These are phyloP conservation scores for Pseudotulostoma volvatum DNA, from an alignment of 495 filamentous ascomycete species.

Conservation along the genomic window DNA sequence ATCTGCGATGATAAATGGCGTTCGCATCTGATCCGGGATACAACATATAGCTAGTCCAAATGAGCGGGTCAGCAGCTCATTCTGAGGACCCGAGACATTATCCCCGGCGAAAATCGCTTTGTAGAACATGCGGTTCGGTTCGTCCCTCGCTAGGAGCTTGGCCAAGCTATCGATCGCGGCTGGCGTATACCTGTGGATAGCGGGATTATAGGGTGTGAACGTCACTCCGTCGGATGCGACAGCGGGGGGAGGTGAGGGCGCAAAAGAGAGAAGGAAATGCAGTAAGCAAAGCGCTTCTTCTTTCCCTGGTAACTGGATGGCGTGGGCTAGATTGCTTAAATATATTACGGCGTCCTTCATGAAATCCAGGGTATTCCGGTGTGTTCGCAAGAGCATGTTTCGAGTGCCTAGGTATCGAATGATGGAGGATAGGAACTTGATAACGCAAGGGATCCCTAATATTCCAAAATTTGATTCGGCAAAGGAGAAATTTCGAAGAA, in stretches of 20 bases:
- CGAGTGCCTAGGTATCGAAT: conserved; percentile 81
- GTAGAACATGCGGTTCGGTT: conserved; percentile 77
- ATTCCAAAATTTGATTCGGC: conserved; percentile 52
- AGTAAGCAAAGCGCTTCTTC: conserved; percentile 79
- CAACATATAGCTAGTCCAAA: conserved; percentile 80
- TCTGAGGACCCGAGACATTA: conserved; percentile 39
- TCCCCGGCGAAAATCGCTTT: conserved; percentile 64
- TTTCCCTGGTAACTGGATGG: conserved; percentile 65
- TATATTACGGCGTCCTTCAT: conserved; percentile 90
- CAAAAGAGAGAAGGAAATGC: conserved; percentile 80
- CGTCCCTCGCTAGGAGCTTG: conserved; percentile 82
- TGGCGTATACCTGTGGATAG: conserved; percentile 73
- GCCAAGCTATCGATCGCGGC: conserved; percentile 78
- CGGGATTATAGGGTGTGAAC: conserved; percentile 68
- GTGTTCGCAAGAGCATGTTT: conserved; percentile 64
- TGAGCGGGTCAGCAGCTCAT: conserved; percentile 72
- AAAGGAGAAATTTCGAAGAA: conserved; percentile 86
- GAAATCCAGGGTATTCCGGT: conserved; percentile 76
- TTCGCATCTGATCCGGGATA: conserved; percentile 47
- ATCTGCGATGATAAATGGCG: conserved; percentile 49
- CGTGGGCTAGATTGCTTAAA: conserved; percentile 70
- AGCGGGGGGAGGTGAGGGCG: conserved; percentile 47
- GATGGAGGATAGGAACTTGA: conserved; percentile 63
- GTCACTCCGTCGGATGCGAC: conserved; percentile 39
- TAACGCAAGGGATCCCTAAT: conserved; percentile 55